These are phyloP conservation scores for Boletales sp. DNA, from an alignment of 768 basidiomycete genomes.

Conservation along the genomic window DNA sequence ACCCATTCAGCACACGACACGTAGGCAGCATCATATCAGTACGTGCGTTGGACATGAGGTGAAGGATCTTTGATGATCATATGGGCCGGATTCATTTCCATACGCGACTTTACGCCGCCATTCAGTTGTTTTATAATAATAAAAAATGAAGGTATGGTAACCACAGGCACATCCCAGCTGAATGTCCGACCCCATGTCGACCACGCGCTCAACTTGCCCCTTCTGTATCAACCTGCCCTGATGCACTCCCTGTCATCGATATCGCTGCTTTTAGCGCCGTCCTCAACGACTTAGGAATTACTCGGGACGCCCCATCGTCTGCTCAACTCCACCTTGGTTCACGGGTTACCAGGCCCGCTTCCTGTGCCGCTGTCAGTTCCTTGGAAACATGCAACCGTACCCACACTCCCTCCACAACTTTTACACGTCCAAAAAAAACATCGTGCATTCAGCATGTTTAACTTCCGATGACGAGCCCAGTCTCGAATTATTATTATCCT, in stretches of 20 bases:
- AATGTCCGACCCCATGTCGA: conserved; percentile 29
- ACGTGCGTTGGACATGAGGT: conserved; percentile 33
- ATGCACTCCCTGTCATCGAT: conserved; percentile 18
- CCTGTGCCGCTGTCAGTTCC: conserved; percentile 1
- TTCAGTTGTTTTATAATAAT: conserved; percentile 21
- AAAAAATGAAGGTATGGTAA: conserved; percentile 17
- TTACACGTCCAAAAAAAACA: neutral
- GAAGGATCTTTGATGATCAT: conserved; percentile 28
- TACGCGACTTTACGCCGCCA: conserved; percentile 20
- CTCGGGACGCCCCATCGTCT: neutral
- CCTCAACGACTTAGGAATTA: conserved; percentile 8
- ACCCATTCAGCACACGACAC: conserved; percentile 27
- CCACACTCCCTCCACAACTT: neutral
- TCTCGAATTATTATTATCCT: conserved; percentile 17
- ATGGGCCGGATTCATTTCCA: conserved; percentile 16
- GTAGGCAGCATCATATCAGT: conserved; percentile 24
- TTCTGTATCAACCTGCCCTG: conserved; percentile 16
- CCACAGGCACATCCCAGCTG: conserved; percentile 23
- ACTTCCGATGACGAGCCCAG: neutral
- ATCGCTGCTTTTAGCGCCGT: conserved; percentile 20
- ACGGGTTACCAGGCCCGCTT: conserved; percentile 22
- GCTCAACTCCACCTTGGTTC: conserved; percentile 3
- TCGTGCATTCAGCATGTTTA: neutral
- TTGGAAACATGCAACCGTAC: neutral
- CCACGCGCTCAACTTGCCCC: conserved; percentile 19